Evolutionary conservation across 768 basidiomycete species (phyloP).

Genomic region (Lentinula raphanica): DNA sequence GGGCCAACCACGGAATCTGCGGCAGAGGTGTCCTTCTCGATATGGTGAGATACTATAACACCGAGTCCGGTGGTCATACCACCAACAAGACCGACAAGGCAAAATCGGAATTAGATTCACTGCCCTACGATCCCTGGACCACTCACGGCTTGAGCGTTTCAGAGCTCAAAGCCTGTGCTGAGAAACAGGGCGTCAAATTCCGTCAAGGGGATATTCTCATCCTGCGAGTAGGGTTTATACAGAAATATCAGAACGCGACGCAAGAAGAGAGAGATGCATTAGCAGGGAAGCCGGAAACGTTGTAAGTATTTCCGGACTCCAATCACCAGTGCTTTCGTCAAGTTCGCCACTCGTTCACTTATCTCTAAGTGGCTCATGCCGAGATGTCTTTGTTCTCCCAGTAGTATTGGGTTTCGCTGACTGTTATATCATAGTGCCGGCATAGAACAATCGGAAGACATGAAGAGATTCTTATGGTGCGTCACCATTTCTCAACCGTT

Average conservation of each 20-base stretch:
- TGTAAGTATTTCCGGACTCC: conserved; percentile 32
- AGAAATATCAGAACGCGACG: conserved; percentile 41
- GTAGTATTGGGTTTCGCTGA: neutral
- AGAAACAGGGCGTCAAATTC: conserved; percentile 53
- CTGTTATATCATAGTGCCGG: conserved; percentile 41
- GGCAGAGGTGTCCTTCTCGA: conserved; percentile 67
- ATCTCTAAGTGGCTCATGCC: neutral
- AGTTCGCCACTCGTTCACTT: too few relatives aligned
- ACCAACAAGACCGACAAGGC: conserved; percentile 10
- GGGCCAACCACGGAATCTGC: conserved; percentile 67
- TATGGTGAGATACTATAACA: conserved; percentile 49
- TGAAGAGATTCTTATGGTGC: conserved; percentile 71
- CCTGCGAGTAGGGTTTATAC: conserved; percentile 57
- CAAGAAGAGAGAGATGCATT: conserved; percentile 43
- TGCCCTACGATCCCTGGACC: conserved; percentile 65
- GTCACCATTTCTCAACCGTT: too few relatives aligned
- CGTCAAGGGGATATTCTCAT: conserved; percentile 57
- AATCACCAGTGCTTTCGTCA: neutral
- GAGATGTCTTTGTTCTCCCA: too few relatives aligned
- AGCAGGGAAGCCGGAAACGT: conserved; percentile 38
- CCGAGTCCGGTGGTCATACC: conserved; percentile 17
- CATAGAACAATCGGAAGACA: conserved; percentile 62
- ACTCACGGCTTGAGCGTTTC: conserved; percentile 45
- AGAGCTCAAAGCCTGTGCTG: conserved; percentile 55
- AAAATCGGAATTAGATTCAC: too few relatives aligned